Percentiles rank a stretch among this genome's conserved stretches.
Evolutionary conservation across 2,329 filamentous ascomycete genomes (phyloP).

Genomic region (Arachnomyces sp.): DNA sequence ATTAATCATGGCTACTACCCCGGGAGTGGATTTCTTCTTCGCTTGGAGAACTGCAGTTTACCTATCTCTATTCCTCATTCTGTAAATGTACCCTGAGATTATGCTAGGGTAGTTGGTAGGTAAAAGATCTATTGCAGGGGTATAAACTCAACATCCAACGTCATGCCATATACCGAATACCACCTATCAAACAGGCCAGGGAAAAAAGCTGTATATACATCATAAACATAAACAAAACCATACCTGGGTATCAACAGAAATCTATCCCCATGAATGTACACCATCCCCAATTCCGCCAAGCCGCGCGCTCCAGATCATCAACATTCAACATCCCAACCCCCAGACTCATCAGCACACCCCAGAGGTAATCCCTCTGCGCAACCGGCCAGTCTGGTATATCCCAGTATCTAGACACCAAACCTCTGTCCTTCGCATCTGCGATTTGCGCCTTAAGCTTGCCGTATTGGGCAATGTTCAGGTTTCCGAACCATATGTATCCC

Average conservation of each 20-base stretch:
- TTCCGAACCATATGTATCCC: background rate
- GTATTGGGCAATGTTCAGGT: background rate
- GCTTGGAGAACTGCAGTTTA: no score
- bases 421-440: background rate
- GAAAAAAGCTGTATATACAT: background rate
- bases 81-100: no score
- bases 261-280: background rate
- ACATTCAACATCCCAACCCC: constrained; percentile 1
- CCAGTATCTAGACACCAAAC: background rate
- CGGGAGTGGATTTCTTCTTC: no score
- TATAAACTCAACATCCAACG: no score
- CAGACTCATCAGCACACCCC: background rate
- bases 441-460: background rate
- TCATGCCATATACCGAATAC: no score
- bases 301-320: background rate
- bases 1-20: no score
- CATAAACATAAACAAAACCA: no score
- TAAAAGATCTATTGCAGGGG: no score
- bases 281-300: constrained; percentile 1
- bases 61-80: no score
- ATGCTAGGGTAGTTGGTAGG: no score
- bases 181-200: no score
- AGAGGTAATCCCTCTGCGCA: background rate
- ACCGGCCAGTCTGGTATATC: constrained; percentile 1
- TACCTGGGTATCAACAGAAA: background rate